A percentile compares a stretch with the other conserved stretches of the same genome.
phyloP scores from a whole-genome alignment of 148 eudicot species.

The Spergularia bocconei region DNA sequence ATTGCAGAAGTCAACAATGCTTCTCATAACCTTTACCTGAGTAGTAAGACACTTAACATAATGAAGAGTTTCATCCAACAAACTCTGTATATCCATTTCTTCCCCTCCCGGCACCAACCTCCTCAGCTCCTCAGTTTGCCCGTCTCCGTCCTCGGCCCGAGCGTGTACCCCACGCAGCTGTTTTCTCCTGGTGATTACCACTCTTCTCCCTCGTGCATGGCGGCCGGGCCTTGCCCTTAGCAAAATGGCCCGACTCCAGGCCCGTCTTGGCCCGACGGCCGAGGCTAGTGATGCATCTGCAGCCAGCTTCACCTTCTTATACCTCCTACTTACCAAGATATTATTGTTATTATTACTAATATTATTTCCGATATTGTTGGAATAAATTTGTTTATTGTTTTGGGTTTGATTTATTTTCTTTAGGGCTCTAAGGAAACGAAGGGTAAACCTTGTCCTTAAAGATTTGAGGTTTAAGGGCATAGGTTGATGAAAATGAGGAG shows the following conservation, averaged over 20 bases:
- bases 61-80: slow-evolving; percentile 77
- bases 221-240: slow-evolving; percentile 27
- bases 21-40: slow-evolving; percentile 79
- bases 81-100: slow-evolving; percentile 46
- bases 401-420: slow-evolving; percentile 34
- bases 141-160: neutral
- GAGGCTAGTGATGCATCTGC: slow-evolving; percentile 65
- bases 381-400: neutral
- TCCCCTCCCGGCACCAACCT: slow-evolving; percentile 80
- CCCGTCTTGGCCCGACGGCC: slow-evolving; percentile 54
- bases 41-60: slow-evolving; percentile 68
- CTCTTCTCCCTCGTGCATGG: neutral
- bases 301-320: slow-evolving; percentile 41
- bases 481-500: slow-evolving; percentile 7
- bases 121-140: slow-evolving; percentile 33
- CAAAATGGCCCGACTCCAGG: slow-evolving; percentile 70
- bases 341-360: neutral
- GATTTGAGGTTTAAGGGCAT: slow-evolving; percentile 30
- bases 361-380: too few relatives aligned
- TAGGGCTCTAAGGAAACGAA: slow-evolving; percentile 57
- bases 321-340: slow-evolving; percentile 15
- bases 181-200: neutral
- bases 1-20: slow-evolving; percentile 46
- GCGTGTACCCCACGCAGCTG: neutral
- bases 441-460: slow-evolving; percentile 48